These are phyloP conservation scores for Myrmaecium sp. DNA, from an alignment of 2,329 filamentous ascomycete species.

Conservation along the genomic window DNA sequence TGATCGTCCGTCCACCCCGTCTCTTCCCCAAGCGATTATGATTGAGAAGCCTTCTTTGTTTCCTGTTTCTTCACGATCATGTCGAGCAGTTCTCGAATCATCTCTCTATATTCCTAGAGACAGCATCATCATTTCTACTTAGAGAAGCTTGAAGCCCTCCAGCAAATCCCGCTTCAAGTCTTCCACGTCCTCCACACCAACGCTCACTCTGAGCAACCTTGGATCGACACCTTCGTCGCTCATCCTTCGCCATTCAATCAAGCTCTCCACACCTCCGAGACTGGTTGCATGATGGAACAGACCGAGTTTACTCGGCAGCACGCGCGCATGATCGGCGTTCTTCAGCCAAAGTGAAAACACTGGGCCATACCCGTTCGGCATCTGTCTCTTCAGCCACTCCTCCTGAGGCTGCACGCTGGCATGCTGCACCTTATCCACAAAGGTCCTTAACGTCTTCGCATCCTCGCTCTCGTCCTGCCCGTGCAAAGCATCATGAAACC, in stretches of 20 bases:
- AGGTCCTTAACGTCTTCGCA: constrained; percentile 29
- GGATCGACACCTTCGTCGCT: constrained; percentile 57
- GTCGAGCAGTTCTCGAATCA: too few relatives aligned
- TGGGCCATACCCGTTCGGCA: constrained; percentile 79
- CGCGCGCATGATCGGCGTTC: constrained; percentile 41
- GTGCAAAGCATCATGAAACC: constrained; percentile 42
- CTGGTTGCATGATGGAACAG: constrained; percentile 93
- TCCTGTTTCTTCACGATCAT: too few relatives aligned
- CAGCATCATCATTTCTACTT: too few relatives aligned
- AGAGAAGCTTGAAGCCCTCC: constrained; percentile 13
- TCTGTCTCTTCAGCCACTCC: constrained; percentile 65
- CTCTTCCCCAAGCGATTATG: too few relatives aligned
- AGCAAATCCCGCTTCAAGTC: constrained; percentile 62
- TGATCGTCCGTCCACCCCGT: too few relatives aligned
- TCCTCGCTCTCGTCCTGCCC: constrained; percentile 21
- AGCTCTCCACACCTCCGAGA: constrained; percentile 79
- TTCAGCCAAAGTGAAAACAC: constrained; percentile 65
- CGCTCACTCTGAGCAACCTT: constrained; percentile 59
- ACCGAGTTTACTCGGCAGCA: constrained; percentile 58
- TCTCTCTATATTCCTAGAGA: too few relatives aligned
- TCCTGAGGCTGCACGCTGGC: constrained; percentile 60
- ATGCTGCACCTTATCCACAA: constrained; percentile 51
- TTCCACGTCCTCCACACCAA: constrained; percentile 75
- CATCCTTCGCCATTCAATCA: constrained; percentile 96
- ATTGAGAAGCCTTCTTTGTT: too few relatives aligned